These are phyloP conservation scores for Tuber melanosporum DNA, from an alignment of 495 filamentous ascomycete genomes.

Conservation along the genomic window DNA sequence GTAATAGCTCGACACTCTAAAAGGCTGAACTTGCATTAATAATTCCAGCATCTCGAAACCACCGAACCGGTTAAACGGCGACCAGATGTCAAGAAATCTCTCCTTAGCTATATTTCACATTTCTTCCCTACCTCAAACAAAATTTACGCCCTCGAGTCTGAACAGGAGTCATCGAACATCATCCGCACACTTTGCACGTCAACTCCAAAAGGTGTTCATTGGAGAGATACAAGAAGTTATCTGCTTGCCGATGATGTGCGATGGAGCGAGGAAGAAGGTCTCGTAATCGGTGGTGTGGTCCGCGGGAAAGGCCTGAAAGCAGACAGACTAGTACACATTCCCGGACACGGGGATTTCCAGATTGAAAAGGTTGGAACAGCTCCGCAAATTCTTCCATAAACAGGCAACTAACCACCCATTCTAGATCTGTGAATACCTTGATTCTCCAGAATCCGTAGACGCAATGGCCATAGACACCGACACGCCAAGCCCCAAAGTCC, in stretches of 20 bases:
- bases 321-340: constrained; percentile 81
- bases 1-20: neutral
- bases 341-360: constrained; percentile 93
- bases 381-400: constrained; percentile 55
- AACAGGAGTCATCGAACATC: constrained; percentile 81
- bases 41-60: constrained; percentile 53
- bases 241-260: constrained; percentile 78
- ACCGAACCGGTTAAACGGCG: constrained; percentile 72
- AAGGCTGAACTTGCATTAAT: neutral
- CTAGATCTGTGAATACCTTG: constrained; percentile 34
- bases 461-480: constrained; percentile 61
- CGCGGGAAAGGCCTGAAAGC: constrained; percentile 81
- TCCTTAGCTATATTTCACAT: constrained; percentile 84
- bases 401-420: neutral
- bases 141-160: constrained; percentile 72
- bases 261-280: constrained; percentile 55
- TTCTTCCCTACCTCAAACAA: constrained; percentile 88
- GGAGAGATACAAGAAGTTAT: constrained; percentile 92
- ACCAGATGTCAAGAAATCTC: constrained; percentile 64
- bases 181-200: constrained; percentile 84
- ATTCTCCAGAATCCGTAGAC: constrained; percentile 52
- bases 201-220: constrained; percentile 82
- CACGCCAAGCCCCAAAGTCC: constrained; percentile 44
- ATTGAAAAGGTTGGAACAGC: constrained; percentile 67
- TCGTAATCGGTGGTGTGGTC: constrained; percentile 77